Conservation (phyloP, 192 early-diverging fungal genomes). For the Gryganskiella cystojenkinii region DNA sequence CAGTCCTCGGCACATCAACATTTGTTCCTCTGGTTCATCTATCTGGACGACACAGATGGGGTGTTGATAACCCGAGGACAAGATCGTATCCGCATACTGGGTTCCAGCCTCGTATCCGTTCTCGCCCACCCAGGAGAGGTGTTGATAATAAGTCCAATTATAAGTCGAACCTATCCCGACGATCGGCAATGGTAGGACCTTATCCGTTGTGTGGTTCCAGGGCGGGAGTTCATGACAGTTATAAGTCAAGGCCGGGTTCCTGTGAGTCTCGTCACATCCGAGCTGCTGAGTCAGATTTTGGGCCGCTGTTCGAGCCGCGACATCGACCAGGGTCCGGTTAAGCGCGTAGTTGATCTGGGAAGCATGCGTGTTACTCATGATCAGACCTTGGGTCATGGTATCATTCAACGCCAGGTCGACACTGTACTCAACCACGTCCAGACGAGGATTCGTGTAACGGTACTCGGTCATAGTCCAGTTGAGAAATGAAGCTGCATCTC, state of each 20-base stretch:
- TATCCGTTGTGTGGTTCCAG: conserved; percentile 34
- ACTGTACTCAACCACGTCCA: conserved; percentile 16
- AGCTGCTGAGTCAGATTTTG: conserved; percentile 6
- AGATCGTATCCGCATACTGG: conserved; percentile 23
- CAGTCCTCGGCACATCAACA: conserved; percentile 29
- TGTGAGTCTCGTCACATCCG: conserved; percentile 5
- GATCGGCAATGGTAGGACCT: conserved; percentile 25
- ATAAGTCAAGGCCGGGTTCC: neutral
- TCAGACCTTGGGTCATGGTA: conserved; percentile 13
- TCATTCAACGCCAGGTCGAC: conserved; percentile 30
- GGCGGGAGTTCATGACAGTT: neutral
- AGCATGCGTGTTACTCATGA: conserved; percentile 20
- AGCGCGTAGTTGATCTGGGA: conserved; percentile 28
- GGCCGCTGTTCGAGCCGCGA: neutral
- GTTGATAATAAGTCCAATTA: conserved; percentile 1
- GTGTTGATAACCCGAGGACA: neutral
- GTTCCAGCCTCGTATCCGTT: conserved; percentile 28
- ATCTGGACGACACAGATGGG: conserved; percentile 35
- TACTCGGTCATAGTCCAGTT: conserved; percentile 50
- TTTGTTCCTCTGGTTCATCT: conserved; percentile 21
- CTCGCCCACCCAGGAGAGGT: conserved; percentile 42
- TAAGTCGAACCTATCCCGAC: conserved; percentile 34
- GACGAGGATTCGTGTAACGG: conserved; percentile 30
- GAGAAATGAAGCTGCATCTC: conserved; percentile 29
- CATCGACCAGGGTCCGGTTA: conserved; percentile 7